Evolutionary conservation across 2,329 filamentous ascomycete species (phyloP).

Genomic region (Colletotrichum trifolii): DNA sequence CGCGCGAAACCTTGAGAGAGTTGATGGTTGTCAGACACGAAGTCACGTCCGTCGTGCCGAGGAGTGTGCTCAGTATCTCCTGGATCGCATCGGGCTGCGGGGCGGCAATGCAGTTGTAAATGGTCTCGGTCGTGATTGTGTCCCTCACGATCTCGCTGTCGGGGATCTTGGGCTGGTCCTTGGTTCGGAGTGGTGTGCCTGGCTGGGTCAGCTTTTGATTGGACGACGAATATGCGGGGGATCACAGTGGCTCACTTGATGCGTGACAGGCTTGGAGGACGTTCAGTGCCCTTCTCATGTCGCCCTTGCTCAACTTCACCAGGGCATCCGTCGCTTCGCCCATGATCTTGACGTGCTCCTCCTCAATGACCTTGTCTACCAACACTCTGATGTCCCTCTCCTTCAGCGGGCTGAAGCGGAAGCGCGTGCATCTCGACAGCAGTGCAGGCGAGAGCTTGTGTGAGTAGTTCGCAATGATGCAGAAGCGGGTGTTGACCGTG

Average conservation of each 20-base stretch:
- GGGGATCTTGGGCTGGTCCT: slow-evolving; percentile 67
- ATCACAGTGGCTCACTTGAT: slow-evolving; percentile 69
- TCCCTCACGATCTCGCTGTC: slow-evolving; percentile 79
- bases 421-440: slow-evolving; percentile 91
- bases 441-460: slow-evolving; percentile 96
- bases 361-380: slow-evolving; percentile 89
- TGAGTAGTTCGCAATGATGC: slow-evolving; percentile 98
- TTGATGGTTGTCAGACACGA: slow-evolving; percentile 90
- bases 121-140: slow-evolving; percentile 86
- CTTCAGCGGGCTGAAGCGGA: slow-evolving; percentile 93
- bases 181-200: slow-evolving; percentile 76
- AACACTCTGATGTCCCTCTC: slow-evolving; percentile 85
- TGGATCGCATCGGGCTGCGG: slow-evolving; percentile 90
- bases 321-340: slow-evolving; percentile 84
- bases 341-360: slow-evolving; percentile 87
- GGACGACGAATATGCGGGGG: slow-evolving; percentile 38
- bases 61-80: slow-evolving; percentile 84
- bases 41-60: slow-evolving; percentile 87
- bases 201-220: neutral
- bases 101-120: slow-evolving; percentile 97
- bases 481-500: slow-evolving; percentile 96
- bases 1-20: slow-evolving; percentile 84
- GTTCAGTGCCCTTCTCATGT: slow-evolving; percentile 95
- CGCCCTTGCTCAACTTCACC: slow-evolving; percentile 89
- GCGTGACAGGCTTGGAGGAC: slow-evolving; percentile 97